These are phyloP conservation scores for Metarhizium album DNA, from an alignment of 2,329 filamentous ascomycete species.

Conservation along the genomic window DNA sequence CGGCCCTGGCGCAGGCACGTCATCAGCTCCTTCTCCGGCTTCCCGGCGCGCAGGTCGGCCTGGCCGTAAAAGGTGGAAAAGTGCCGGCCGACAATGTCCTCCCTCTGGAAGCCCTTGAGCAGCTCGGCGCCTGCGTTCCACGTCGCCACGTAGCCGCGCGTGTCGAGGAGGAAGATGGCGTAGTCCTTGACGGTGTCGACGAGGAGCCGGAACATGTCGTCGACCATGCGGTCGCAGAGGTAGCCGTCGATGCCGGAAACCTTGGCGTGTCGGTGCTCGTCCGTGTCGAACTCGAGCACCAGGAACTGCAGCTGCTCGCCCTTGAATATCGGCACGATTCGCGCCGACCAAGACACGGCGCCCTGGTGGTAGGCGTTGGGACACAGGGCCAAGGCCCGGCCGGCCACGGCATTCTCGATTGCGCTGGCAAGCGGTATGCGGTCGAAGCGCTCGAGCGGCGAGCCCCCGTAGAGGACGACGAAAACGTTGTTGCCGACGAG, in stretches of 20 bases:
- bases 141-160: constrained; percentile 41
- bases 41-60: constrained; percentile 36
- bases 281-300: constrained; percentile 21
- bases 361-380: constrained; percentile 10
- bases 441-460: constrained; percentile 15
- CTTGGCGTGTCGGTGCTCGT: constrained; percentile 4
- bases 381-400: constrained; percentile 15
- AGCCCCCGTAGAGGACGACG: constrained; percentile 15
- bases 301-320: constrained; percentile 18
- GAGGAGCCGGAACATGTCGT: constrained; percentile 49
- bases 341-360: constrained; percentile 17
- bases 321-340: constrained; percentile 21
- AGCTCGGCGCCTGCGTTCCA: constrained; percentile 47
- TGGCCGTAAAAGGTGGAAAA: constrained; percentile 46
- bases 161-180: constrained; percentile 51
- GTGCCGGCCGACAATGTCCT: constrained; percentile 46
- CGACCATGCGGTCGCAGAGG: constrained; percentile 26
- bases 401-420: constrained; percentile 19
- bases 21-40: constrained; percentile 40
- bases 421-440: constrained; percentile 15
- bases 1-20: constrained; percentile 43
- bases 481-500: constrained; percentile 20
- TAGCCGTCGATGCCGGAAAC: constrained; percentile 11
- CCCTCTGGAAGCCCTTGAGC: constrained; percentile 42
- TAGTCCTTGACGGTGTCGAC: constrained; percentile 52